Base-by-base conservation (phyloP, 495 filamentous ascomycete species). In the Annulohypoxylon maeteangense region DNA sequence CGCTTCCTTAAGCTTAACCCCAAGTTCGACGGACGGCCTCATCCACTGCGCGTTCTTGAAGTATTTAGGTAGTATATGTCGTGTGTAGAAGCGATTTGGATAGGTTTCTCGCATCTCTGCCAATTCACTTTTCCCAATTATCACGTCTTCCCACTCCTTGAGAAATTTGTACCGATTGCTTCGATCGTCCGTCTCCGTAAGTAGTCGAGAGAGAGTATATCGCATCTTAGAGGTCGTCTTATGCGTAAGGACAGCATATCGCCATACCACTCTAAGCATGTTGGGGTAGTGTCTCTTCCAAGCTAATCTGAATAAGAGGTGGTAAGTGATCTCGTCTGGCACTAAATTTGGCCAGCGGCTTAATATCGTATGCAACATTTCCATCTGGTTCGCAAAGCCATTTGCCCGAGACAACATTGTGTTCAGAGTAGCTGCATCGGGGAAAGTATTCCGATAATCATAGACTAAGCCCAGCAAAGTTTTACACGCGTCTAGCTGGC, bases 251-350 rank as follows among this genome's bases (percentile, higher is more conserved):
- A 60, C 69, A 4, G 77, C 76, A 67, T 80, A 82, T 53, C 81
- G 78, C 75, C 76, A 84, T 40, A 81, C 48, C 16, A 79, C 78
- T 56, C 77, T 70, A 40, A 81, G 45, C 57, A 79, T 64, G 45
- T 83, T 78, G 25, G 79, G 79, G 47, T 64, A 77, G 7, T 61
- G 62, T n/a, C 45, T 29, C 50, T 20, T 59, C 67, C 75, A 78
- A 7, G 76, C 79, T 36, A 68, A 8, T 42, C 75, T 62, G 56
- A 80, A 81, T 25, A 85, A 74, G 3, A 76, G 11, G 14, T 78
- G 51, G 42, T 74, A 79, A 1, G 77, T 75, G 42, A 64, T 27
- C 0, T 1, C 7, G 25, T 80, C 72, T 14, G 63, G 71, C 1
- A 22, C 18, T 8, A 75, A 4, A n/a, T 22, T n/a, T 2, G 57